Evolutionary conservation across 208 protist genomes (phyloP), one percentile per base, ranked within the genome.

Genomic region (Crithidia expoeki): DNA sequence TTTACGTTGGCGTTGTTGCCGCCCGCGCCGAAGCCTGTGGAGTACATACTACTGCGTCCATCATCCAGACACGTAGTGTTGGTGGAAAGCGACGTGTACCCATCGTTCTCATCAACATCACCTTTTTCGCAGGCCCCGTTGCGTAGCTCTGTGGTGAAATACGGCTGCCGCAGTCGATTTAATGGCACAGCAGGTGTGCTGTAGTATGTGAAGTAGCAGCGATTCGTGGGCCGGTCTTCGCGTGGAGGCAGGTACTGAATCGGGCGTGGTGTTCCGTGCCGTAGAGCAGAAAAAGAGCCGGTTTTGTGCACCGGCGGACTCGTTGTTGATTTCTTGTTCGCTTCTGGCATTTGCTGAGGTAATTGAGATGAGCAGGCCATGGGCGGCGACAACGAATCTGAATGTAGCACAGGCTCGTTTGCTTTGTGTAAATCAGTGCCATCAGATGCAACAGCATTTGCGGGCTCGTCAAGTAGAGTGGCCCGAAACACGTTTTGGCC

Each of bases 141-240:
- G 23, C 53, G 30, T 27, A 2, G 53, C 12, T 2, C 32, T 14
- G 53, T 33, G 25, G 52, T 34, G 53, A 74, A 76, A 71, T 64
- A 74, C 21, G 50, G 61, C 51, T 69, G 68, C 6, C 30, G 1
- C 23, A 82, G 61, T n/a, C 52, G 27, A 34, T 68, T 38, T 33
- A 10, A 21, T 25, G 69, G 60, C n/a, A 68, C 64, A 19, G 52
- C 51, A 3, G 50, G 63, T 16, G 38, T 49, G 51, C 63, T 30
- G 51, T 60, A 64, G 50, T 68, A 61, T 19, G 52, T 66, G 58
- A 80, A 75, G 75, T 80, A 80, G 56, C 62, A 70, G 7, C 52
- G 52, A 40, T 80, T 80, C 12, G 49, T 72, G 9, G 59, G 53
- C 4, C 68, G 33, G 50, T 67, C 63, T 32, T 60, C 56, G 38